Evolutionary conservation across 208 protist species (phyloP), one percentile per base, ranked within the genome.

Genomic region (Porcisia deanei): DNA sequence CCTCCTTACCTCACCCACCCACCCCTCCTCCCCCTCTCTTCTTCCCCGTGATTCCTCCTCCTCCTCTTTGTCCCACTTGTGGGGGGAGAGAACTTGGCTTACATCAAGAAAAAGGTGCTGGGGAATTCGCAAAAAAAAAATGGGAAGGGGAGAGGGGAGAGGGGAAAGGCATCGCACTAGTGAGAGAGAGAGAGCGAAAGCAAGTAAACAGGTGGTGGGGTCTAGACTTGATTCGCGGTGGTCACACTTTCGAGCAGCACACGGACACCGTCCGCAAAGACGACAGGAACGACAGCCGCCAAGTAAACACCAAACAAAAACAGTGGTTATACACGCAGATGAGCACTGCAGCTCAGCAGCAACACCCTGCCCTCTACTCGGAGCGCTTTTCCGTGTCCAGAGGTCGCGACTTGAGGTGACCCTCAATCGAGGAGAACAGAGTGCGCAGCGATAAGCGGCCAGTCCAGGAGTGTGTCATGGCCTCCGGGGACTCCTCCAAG

Each of bases 361-460:
- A 25, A 34, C 37, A 58, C 41, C 52, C 22, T 12, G 10, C 14
- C 1, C 5, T 72, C 20, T 45, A 71, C 12, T 37, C 8, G 2
- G 25, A 9, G 20, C 41, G 47, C 49, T 65, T 53, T 57, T 65
- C 12, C 1, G 8, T 57, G n/a, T 71, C 55, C 55, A 79, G 37
- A 60, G 71, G 57, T 18, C 73, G 71, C 4, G 73, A 73, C 10
- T 81, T 73, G 7, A 57, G 57, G 47, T 74, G 76, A 7, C 78
- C 77, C 25, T 57, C 66, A 14, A 85, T 66, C 1, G 85, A 79
- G 30, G 81, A 79, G 16, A 91, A 67, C 30, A 86, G 55, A 45
- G 81, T 54, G 1, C 79, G 71, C n/a, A 91, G 74, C 12, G 85
- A 87, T 52, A 90, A 60, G 5, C 81, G 80, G 14, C 87, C 81